Conservation (phyloP, 2,329 filamentous ascomycete species). For the Dactylellina leptospora region DNA sequence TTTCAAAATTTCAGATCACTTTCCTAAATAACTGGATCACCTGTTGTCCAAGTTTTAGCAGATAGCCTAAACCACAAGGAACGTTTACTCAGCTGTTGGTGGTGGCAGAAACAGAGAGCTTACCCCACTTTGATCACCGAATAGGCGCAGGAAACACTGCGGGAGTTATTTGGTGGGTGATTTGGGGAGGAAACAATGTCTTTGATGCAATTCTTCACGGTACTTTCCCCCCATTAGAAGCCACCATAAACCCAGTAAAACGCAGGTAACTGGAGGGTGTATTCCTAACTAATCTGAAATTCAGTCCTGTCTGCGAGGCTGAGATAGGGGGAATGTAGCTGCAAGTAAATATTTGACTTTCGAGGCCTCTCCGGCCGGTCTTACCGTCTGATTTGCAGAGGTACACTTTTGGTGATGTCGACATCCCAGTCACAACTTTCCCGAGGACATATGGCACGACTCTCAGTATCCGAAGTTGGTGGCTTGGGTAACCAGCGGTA, state of each 20-base stretch:
- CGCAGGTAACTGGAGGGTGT: not conserved
- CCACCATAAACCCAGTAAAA: not conserved
- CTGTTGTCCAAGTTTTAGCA: conserved; percentile 17
- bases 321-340: conserved; percentile 2
- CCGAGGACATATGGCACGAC: not conserved
- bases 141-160: not conserved
- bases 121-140: conserved; percentile 47
- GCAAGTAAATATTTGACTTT: conserved; percentile 5
- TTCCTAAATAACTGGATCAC: conserved; percentile 7
- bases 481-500: conserved; percentile 39
- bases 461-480: no score
- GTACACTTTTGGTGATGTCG: conserved; percentile 9
- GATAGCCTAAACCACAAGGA: conserved; percentile 8
- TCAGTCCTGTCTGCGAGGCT: conserved; percentile 30
- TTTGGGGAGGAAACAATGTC: not conserved
- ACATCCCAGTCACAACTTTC: conserved; percentile 12
- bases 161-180: not conserved
- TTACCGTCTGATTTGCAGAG: conserved; percentile 25
- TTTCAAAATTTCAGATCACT: conserved; percentile 15
- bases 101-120: not conserved
- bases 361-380: conserved; percentile 9
- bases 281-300: conserved; percentile 27
- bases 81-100: not conserved
- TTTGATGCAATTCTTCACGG: conserved; percentile 2
- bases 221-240: not conserved